Evolutionary conservation across 257 asterid species (phyloP).

Genomic region (Solanum ahanhuiri): DNA sequence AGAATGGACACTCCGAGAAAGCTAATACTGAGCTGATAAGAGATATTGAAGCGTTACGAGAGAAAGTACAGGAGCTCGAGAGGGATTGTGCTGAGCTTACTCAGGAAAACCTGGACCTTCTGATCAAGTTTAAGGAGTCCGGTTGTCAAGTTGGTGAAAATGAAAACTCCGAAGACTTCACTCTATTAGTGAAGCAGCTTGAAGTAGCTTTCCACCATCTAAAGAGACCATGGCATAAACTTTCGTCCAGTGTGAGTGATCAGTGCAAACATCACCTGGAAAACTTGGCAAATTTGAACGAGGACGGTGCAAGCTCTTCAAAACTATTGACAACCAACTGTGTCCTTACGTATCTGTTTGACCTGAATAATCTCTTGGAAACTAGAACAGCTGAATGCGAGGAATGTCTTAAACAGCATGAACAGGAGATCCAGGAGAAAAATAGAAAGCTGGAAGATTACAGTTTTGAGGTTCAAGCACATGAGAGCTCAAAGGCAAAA

Average conservation of each 20-base stretch:
- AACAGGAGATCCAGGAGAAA: conserved; percentile 32
- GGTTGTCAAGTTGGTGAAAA: conserved; percentile 7
- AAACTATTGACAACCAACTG: conserved; percentile 7
- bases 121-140: conserved; percentile 65
- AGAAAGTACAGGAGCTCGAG: conserved; percentile 63
- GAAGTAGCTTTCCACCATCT: conserved; percentile 34
- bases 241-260: conserved; percentile 14
- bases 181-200: conserved; percentile 29
- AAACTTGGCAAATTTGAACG: conserved; percentile 11
- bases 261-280: conserved; percentile 10
- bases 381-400: conserved; percentile 32
- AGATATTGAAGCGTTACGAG: conserved; percentile 45
- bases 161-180: conserved; percentile 14
- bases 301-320: conserved; percentile 5
- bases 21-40: conserved; percentile 16
- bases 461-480: conserved; percentile 25
- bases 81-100: conserved; percentile 78
- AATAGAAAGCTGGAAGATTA: conserved; percentile 27
- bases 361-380: conserved; percentile 57
- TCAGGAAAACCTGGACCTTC: conserved; percentile 73
- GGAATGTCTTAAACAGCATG: conserved; percentile 12
- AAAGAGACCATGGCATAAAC: conserved; percentile 28
- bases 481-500: conserved; percentile 24
- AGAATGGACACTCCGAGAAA: conserved; percentile 6
- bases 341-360: conserved; percentile 26